Percentiles rank a stretch among this genome's conserved stretches.
These are phyloP conservation scores for Cladophialophora yegresii DNA, from an alignment of 2,329 filamentous ascomycete genomes.

Conservation along the genomic window DNA sequence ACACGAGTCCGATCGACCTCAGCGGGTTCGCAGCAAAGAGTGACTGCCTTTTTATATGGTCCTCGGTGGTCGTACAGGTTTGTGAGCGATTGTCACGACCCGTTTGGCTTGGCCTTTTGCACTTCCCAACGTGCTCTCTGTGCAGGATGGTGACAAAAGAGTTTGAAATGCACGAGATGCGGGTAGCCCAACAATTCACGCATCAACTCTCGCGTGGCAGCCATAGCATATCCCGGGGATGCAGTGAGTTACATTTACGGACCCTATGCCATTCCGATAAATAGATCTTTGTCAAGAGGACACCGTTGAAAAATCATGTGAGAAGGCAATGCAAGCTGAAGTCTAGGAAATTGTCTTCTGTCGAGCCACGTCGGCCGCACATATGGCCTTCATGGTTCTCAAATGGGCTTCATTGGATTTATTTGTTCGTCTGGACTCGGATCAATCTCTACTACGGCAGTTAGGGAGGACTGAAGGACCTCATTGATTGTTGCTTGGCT, in stretches of 20 bases:
- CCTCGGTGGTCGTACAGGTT: not conserved
- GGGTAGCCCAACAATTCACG: slow-evolving; percentile 10
- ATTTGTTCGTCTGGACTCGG: not conserved
- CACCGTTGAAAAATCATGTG: not conserved
- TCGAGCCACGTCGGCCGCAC: not conserved
- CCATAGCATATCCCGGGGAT: not conserved
- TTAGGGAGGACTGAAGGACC: not conserved
- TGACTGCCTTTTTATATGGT: too few relatives aligned
- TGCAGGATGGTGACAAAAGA: not conserved
- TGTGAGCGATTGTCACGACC: not conserved
- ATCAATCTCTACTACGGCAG: not conserved
- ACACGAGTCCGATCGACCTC: not conserved
- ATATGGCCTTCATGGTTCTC: not conserved
- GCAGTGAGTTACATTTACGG: not conserved
- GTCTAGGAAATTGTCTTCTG: not conserved
- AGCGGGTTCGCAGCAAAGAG: not conserved
- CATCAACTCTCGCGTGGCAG: slow-evolving; percentile 8
- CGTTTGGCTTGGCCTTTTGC: not conserved
- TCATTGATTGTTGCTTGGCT: slow-evolving; percentile 10
- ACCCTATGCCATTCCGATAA: not conserved
- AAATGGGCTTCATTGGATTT: not conserved
- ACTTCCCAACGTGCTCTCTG: not conserved
- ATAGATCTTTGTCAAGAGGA: not conserved
- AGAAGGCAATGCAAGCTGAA: not conserved
- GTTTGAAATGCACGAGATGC: slow-evolving; percentile 11